phyloP scores from a whole-genome alignment of 2,329 filamentous ascomycete genomes.

The Pyricularia sp. region DNA sequence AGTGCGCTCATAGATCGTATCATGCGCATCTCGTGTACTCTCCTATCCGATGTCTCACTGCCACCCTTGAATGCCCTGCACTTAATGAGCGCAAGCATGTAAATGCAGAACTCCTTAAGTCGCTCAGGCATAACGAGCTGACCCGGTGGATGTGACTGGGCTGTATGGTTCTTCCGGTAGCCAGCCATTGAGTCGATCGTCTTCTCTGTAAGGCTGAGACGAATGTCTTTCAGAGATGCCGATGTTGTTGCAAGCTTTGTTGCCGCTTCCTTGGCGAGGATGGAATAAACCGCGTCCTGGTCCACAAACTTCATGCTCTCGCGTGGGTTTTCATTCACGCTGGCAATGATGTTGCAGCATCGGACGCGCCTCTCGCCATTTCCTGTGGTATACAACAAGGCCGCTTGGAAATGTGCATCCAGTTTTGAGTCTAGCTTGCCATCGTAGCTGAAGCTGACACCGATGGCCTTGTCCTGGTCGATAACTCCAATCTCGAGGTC shows the following conservation, averaged over 20 bases:
- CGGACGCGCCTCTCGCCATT: slow-evolving; percentile 81
- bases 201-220: slow-evolving; percentile 76
- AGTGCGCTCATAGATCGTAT: slow-evolving; percentile 77
- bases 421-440: slow-evolving; percentile 95
- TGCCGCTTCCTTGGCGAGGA: slow-evolving; percentile 89
- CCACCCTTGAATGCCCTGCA: slow-evolving; percentile 89
- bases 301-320: slow-evolving; percentile 90
- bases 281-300: slow-evolving; percentile 81
- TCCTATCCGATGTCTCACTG: slow-evolving; percentile 79
- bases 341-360: slow-evolving; percentile 89
- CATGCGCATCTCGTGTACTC: slow-evolving; percentile 86
- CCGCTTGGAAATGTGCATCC: slow-evolving; percentile 95
- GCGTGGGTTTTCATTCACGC: slow-evolving; percentile 74
- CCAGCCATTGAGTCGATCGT: slow-evolving; percentile 85
- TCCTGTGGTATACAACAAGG: slow-evolving; percentile 87
- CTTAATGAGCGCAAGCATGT: slow-evolving; percentile 82
- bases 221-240: slow-evolving; percentile 73
- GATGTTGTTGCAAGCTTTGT: slow-evolving; percentile 67
- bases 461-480: slow-evolving; percentile 88
- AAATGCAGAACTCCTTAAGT: slow-evolving; percentile 95
- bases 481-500: slow-evolving; percentile 90
- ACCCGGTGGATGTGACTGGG: slow-evolving; percentile 73
- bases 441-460: slow-evolving; percentile 87
- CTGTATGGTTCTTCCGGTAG: slow-evolving; percentile 86
- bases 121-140: slow-evolving; percentile 94